Evolutionary conservation across 495 filamentous ascomycete species (phyloP).

Genomic region (Haplographium delicatum): DNA sequence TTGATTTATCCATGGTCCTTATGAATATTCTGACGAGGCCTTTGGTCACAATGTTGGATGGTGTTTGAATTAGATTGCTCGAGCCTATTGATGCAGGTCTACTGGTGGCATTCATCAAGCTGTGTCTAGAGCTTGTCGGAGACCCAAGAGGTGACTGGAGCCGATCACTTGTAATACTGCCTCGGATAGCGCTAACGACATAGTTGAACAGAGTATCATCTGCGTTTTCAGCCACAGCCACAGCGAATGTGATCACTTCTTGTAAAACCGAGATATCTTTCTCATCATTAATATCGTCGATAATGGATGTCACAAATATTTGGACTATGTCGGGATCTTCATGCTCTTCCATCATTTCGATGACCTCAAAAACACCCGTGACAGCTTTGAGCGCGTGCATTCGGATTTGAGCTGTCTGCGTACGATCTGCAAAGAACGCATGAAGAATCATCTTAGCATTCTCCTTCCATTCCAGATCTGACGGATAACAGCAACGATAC

Average conservation of each 20-base stretch:
- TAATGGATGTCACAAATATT: conserved; percentile 38
- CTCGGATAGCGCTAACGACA: conserved; percentile 44
- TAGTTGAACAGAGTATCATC: conserved; percentile 44
- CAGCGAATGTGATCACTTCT: conserved; percentile 43
- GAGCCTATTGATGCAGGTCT: conserved; percentile 4
- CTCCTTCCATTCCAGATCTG: conserved; percentile 58
- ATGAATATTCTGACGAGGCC: conserved; percentile 59
- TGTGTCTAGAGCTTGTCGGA: conserved; percentile 15
- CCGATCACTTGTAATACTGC: conserved; percentile 36
- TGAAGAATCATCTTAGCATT: conserved; percentile 58
- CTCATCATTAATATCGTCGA: conserved; percentile 48
- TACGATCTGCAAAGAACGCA: conserved; percentile 59
- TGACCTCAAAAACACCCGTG: conserved; percentile 59
- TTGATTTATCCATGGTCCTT: conserved; percentile 48
- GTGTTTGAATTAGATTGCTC: conserved; percentile 31
- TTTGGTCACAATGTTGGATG: conserved; percentile 48
- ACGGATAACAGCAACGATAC: conserved; percentile 65
- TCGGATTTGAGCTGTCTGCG: conserved; percentile 60
- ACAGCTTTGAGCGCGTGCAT: conserved; percentile 61
- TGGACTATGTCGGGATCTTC: conserved; percentile 40
- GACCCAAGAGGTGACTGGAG: conserved; percentile 31
- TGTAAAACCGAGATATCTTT: conserved; percentile 47
- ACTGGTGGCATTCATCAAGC: conserved; percentile 3
- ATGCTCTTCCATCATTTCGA: conserved; percentile 47
- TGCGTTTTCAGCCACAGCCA: conserved; percentile 43